Evolutionary conservation across 176 grass and related monocot genomes (phyloP), one percentile per base, ranked within the genome.

Genomic region (Hsuehochloa calcarea): DNA sequence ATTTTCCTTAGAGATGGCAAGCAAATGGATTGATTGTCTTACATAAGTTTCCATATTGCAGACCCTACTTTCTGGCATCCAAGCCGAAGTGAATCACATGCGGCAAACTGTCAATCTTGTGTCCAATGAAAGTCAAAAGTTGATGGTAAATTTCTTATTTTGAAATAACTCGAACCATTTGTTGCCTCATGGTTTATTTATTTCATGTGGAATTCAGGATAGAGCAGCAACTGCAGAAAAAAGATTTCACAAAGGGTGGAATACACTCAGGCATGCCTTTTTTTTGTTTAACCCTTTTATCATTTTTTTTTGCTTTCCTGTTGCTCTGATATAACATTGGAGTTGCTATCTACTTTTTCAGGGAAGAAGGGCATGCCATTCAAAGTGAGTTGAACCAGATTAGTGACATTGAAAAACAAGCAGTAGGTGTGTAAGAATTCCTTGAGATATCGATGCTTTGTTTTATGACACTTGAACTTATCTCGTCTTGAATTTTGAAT

Each of bases 171-270:
- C 4, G 22, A 68, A 27, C 9, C 47, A 27, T 65, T 35, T 41
- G 7, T 67, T 58, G 10, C 12, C 16, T 73, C 15, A 83, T 41
- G 11, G 41, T 58, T 79, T 22, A 51, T 61, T 39, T 47, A 50
- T 79, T 79, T n/a, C n/a, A 37, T 68, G 25, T 80, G 74, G 1
- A 43, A 69, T 87, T 17, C 85, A 90, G 89, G 89, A 90, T 84
- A 75, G 80, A 84, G 89, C 89, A 16, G 80, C 68, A 54, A 80
- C 74, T 5, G 80, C 89, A 38, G 85, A 90, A 68, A 90, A 62
- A 63, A 87, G 89, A 70, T 90, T 80, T 83, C 89, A 84, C 16
- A 90, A 90, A 87, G 85, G 89, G 15, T 90, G 89, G 89, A 80
- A 90, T 84, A 90, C 85, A n/a, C 89, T 90, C 60, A 90, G 89